These are phyloP conservation scores for Pichia sp. DNA, from an alignment of 1,139 yeast genomes.

Conservation along the genomic window DNA sequence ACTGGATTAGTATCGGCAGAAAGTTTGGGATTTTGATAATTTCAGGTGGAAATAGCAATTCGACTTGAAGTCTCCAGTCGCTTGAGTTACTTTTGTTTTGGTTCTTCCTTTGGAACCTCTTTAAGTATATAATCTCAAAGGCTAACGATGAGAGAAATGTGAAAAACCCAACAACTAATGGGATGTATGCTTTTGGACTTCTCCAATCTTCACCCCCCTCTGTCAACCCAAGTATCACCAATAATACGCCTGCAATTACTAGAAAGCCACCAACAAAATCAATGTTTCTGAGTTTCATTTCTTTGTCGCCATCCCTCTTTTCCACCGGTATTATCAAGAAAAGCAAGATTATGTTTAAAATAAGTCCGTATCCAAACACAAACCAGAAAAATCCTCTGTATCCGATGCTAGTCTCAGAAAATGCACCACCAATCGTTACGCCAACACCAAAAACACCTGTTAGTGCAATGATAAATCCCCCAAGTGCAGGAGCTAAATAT, in stretches of 20 bases:
- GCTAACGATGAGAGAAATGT: slow-evolving; percentile 22
- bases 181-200: slow-evolving; percentile 31
- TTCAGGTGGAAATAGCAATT: slow-evolving; percentile 25
- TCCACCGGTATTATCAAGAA: slow-evolving; percentile 29
- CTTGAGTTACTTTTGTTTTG: slow-evolving; percentile 11
- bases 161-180: slow-evolving; percentile 30
- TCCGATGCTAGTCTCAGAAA: slow-evolving; percentile 31
- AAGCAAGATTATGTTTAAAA: slow-evolving; percentile 18
- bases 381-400: slow-evolving; percentile 33
- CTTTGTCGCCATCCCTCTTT: slow-evolving; percentile 20
- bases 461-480: slow-evolving; percentile 25
- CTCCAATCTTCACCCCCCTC: slow-evolving; percentile 36
- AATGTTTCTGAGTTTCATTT: slow-evolving; percentile 24
- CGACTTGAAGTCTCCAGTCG: slow-evolving; percentile 21
- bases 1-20: slow-evolving; percentile 14
- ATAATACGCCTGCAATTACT: slow-evolving; percentile 31
- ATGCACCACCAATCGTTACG: slow-evolving; percentile 37
- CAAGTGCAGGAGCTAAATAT: slow-evolving; percentile 27
- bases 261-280: slow-evolving; percentile 31
- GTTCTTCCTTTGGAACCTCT: slow-evolving; percentile 18
- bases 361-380: slow-evolving; percentile 25
- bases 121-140: slow-evolving; percentile 22
- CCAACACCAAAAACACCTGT: slow-evolving; percentile 34
- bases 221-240: slow-evolving; percentile 35
- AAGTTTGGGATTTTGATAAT: slow-evolving; percentile 21